Evolutionary conservation across 345 rosid genomes (phyloP).

Genomic region (Triadica sebifera): DNA sequence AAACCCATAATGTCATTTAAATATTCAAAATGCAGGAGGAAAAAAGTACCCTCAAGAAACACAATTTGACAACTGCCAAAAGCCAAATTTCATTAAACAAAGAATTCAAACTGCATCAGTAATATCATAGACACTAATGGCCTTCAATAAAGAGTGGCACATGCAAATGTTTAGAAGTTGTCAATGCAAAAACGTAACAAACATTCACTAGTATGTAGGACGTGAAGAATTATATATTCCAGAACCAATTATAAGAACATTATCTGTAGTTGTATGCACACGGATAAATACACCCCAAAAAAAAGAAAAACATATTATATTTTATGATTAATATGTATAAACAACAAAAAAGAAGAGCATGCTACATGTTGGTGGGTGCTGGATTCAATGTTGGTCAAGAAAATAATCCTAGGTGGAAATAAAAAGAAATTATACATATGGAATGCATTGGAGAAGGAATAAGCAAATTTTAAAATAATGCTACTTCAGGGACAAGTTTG

Average conservation of each 20-base stretch:
- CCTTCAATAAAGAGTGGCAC: neutral
- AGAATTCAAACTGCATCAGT: neutral
- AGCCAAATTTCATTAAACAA: neutral
- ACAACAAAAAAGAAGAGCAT: neutral
- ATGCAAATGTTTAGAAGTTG: neutral
- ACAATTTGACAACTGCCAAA: conserved; percentile 4
- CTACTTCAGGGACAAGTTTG: neutral
- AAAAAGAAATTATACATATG: too few species aligned
- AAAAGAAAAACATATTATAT: neutral
- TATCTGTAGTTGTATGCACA: too few species aligned
- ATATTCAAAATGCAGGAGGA: conserved; percentile 9
- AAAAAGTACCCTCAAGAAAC: neutral
- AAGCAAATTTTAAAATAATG: conserved; percentile 1
- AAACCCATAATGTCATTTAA: conserved; percentile 16
- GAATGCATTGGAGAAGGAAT: neutral
- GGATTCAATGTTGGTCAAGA: neutral
- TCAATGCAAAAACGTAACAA: neutral
- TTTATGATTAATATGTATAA: neutral
- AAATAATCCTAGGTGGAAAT: neutral
- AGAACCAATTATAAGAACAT: neutral
- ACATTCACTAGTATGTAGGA: neutral
- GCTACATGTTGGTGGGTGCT: neutral
- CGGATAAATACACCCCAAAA: neutral
- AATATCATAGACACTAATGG: neutral
- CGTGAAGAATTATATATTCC: neutral